Base-by-base conservation (phyloP, 208 protist species). In the Acanthamoeba healyi region DNA sequence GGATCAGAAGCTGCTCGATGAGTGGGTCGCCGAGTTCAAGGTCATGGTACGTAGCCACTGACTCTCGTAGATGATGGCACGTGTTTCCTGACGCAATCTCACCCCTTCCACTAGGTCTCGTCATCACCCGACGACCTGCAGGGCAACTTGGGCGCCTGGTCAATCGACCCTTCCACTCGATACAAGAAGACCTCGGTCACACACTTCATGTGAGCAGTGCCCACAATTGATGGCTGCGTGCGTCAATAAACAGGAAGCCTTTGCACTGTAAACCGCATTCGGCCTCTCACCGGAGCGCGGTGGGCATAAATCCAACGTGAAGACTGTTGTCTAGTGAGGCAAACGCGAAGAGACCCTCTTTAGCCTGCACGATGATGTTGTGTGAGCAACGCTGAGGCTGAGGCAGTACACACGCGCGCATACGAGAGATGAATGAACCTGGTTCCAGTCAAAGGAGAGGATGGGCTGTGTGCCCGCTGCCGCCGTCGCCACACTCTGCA, bases 101-200 rank as follows among this genome's bases (percentile, higher is more conserved):
- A n/a, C n/a, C n/a, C n/a, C n/a, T 67, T 7, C 29, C 29, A 10
- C 14, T 0, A 67, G 61, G 61, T 74, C 12, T 74, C 65, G 9
- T 74, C 65, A 4, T 74, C 65, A 32, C 65, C 65, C 0, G 65
- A 74, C 29, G 65, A 74, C 34, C 24, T 74, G 34, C 65, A 74
- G 34, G 40, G 12, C 32, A 74, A 74, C 65, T n/a, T 74, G 65
- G 65, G 65, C n/a, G 82, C 46, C 19, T 67, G 42, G 49, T 67
- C 51, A 5, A 89, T 89, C 51, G 56, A 89, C 15, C 82, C 82
- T 9, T 46, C 36, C 32, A 70, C 82, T 5, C 82, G 82, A 5
- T 89, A 89, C 56, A 67, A 70, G 56, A 89, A 93, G 88, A 93
- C 19, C 17, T 70, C 84, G 4, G 40, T 91, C 56, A 74, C 46